Conservation (phyloP, 2,329 filamentous ascomycete genomes). For the Tolypocladium ovalisporum region DNA sequence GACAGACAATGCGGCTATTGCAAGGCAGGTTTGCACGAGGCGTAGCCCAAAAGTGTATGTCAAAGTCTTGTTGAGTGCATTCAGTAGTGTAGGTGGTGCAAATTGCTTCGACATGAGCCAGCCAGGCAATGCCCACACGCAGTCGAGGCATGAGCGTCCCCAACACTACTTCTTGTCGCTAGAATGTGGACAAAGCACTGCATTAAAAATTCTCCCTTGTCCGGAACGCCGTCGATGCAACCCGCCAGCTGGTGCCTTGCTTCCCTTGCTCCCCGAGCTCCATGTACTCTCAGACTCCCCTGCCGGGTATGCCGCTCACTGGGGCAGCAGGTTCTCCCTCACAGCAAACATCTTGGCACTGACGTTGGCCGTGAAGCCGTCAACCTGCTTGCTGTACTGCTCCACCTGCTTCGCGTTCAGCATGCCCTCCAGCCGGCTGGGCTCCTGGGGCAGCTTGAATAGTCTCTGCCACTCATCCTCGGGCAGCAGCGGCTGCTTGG, state of each 20-base stretch:
- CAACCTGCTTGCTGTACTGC: conserved; percentile 94
- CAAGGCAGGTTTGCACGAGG: neutral
- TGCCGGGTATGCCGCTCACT: conserved; percentile 21
- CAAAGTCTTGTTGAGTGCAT: neutral
- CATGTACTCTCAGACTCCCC: neutral
- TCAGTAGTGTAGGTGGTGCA: neutral
- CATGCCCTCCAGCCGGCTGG: conserved; percentile 85
- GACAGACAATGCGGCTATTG: neutral
- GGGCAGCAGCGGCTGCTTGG: conserved; percentile 80
- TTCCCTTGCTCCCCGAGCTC: conserved; percentile 16
- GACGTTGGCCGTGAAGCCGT: conserved; percentile 86
- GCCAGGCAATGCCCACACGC: neutral
- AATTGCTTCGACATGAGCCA: neutral
- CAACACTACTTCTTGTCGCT: conserved; percentile 15
- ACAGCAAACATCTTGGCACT: conserved; percentile 98
- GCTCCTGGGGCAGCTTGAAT: conserved; percentile 95
- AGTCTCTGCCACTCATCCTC: conserved; percentile 98
- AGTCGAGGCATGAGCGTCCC: neutral
- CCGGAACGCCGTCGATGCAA: conserved; percentile 32
- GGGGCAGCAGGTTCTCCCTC: conserved; percentile 55
- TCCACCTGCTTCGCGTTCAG: conserved; percentile 93
- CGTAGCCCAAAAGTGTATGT: neutral
- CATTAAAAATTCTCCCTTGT: conserved; percentile 25
- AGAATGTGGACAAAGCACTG: conserved; percentile 22
- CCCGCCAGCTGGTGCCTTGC: conserved; percentile 21